These are phyloP conservation scores for Candida chilensis DNA, from an alignment of 805 yeast genomes.

Conservation along the genomic window DNA sequence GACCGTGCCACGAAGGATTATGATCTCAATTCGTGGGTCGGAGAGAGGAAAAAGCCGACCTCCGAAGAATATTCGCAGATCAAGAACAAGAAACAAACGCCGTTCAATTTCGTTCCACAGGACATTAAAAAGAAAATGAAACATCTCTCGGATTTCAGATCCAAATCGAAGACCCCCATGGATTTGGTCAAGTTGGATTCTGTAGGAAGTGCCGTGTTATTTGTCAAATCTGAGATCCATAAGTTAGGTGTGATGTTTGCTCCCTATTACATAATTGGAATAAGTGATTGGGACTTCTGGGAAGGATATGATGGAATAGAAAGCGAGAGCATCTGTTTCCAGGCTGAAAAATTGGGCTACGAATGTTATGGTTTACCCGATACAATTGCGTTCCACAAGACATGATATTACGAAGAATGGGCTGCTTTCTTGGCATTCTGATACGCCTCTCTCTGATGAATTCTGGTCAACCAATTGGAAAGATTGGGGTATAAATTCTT, in stretches of 20 bases:
- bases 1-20: conserved; percentile 15
- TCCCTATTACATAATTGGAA: conserved; percentile 33
- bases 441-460: conserved; percentile 13
- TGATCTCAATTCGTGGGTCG: conserved; percentile 25
- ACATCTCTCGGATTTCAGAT: conserved; percentile 12
- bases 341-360: conserved; percentile 34
- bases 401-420: no score
- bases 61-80: conserved; percentile 7
- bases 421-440: not conserved
- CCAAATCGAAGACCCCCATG: conserved; percentile 1
- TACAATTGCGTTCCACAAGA: conserved; percentile 31
- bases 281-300: conserved; percentile 28
- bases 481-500: conserved; percentile 13
- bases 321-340: conserved; percentile 43
- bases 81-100: conserved; percentile 4
- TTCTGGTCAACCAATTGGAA: conserved; percentile 9
- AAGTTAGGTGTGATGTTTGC: conserved; percentile 39
- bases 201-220: conserved; percentile 44
- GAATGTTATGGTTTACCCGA: conserved; percentile 43
- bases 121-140: conserved; percentile 8
- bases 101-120: conserved; percentile 10
- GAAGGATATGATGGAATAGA: conserved; percentile 49
- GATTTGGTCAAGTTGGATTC: conserved; percentile 25
- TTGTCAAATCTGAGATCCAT: conserved; percentile 29
- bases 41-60: conserved; percentile 14